phyloP scores from a whole-genome alignment of 1,284 basidiomycete species.

The Neotropicomus parvogracilis region DNA sequence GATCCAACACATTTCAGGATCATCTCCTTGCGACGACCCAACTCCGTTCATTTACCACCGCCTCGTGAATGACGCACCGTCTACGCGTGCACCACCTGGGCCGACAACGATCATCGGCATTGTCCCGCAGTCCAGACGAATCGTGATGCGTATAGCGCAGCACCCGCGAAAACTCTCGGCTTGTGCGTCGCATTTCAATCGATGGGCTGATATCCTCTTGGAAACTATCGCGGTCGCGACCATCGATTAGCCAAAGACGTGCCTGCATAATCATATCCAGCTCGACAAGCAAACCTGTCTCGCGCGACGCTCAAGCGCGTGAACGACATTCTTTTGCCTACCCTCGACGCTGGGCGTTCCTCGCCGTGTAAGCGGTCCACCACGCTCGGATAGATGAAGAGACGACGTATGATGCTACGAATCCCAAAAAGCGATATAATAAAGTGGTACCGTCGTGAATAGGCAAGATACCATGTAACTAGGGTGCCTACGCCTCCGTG shows the following conservation, averaged over 20 bases:
- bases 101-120: conserved; percentile 64
- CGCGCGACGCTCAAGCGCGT: conserved; percentile 73
- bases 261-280: conserved; percentile 79
- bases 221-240: not conserved
- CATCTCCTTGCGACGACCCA: conserved; percentile 25
- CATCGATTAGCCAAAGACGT: conserved; percentile 51
- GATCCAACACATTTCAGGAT: conserved; percentile 36
- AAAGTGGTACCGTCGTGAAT: not conserved
- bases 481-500: not conserved
- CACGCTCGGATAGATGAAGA: no score
- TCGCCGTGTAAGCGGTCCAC: not conserved
- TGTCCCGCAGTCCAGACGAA: conserved; percentile 59
- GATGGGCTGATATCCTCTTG: not conserved
- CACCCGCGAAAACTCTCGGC: conserved; percentile 13
- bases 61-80: conserved; percentile 38
- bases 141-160: conserved; percentile 19
- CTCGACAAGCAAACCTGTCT: conserved; percentile 68
- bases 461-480: not conserved
- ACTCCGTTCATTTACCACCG: conserved; percentile 42
- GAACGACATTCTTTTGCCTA: conserved; percentile 76
- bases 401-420: not conserved
- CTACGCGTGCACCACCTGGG: conserved; percentile 54
- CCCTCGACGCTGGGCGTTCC: not conserved
- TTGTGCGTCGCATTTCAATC: conserved; percentile 17
- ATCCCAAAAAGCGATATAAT: conserved; percentile 3